These are phyloP conservation scores for Calocybe cyanea DNA, from an alignment of 768 basidiomycete species.

Conservation along the genomic window DNA sequence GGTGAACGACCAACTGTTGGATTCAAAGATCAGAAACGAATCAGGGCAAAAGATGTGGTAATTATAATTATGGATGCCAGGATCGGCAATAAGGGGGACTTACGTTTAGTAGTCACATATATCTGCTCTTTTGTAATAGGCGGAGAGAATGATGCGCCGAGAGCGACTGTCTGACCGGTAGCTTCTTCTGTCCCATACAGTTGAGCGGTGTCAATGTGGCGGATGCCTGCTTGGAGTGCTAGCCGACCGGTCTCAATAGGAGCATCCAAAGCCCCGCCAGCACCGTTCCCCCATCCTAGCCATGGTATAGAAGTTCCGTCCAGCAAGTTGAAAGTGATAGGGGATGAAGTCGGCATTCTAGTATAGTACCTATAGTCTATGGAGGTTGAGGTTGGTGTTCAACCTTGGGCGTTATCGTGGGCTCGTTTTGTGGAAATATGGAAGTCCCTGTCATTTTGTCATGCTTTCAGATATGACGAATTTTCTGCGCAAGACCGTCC, in stretches of 20 bases:
- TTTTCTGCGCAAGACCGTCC: too few relatives aligned
- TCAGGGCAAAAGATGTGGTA: too few relatives aligned
- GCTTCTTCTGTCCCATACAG: constrained; percentile 41
- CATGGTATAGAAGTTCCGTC: constrained; percentile 39
- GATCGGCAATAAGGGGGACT: neutral
- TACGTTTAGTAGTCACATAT: constrained; percentile 24
- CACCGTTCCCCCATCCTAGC: constrained; percentile 49
- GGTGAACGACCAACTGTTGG: too few relatives aligned
- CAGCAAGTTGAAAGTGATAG: constrained; percentile 20
- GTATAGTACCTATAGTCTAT: neutral
- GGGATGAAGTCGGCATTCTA: constrained; percentile 27
- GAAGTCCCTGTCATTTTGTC: too few relatives aligned
- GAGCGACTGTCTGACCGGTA: constrained; percentile 20
- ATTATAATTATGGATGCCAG: neutral
- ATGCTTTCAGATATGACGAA: too few relatives aligned
- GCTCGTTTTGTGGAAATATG: too few relatives aligned
- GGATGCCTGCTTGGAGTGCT: constrained; percentile 39
- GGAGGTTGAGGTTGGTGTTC: neutral
- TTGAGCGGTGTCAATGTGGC: constrained; percentile 53
- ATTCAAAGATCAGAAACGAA: too few relatives aligned
- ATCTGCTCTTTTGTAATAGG: constrained; percentile 9
- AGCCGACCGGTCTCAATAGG: constrained; percentile 21
- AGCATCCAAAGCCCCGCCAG: constrained; percentile 31
- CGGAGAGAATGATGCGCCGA: neutral
- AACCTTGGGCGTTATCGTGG: too few relatives aligned